Evolutionary conservation across 108 stramenopile species (phyloP).

Genomic region (Cylindrotheca closterium): DNA sequence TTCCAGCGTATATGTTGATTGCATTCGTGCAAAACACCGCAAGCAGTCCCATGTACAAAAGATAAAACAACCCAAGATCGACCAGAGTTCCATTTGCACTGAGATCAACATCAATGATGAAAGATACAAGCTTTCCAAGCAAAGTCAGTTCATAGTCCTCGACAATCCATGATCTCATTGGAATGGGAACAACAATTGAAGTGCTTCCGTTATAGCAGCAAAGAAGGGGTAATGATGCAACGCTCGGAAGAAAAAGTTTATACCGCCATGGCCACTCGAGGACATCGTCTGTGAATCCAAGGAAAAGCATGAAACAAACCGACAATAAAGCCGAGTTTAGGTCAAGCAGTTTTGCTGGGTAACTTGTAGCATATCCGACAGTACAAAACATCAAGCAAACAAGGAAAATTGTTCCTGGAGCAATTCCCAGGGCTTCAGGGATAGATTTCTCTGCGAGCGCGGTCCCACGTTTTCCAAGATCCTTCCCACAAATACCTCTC

Average conservation of each 20-base stretch:
- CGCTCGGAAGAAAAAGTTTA: slow-evolving; percentile 91
- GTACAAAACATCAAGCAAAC: slow-evolving; percentile 87
- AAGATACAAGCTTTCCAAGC: slow-evolving; percentile 47
- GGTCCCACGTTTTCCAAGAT: slow-evolving; percentile 88
- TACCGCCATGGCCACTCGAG: slow-evolving; percentile 98
- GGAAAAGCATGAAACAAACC: slow-evolving; percentile 95
- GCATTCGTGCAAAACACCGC: slow-evolving; percentile 99
- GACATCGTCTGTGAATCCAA: slow-evolving; percentile 97
- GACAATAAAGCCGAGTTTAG: slow-evolving; percentile 89
- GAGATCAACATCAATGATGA: slow-evolving; percentile 65
- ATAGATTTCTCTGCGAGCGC: slow-evolving; percentile 46
- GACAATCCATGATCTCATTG: slow-evolving; percentile 54
- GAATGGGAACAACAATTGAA: slow-evolving; percentile 88
- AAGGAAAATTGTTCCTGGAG: slow-evolving; percentile 88
- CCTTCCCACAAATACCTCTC: slow-evolving; percentile 81
- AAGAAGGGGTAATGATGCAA: slow-evolving; percentile 95
- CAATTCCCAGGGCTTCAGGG: slow-evolving; percentile 95
- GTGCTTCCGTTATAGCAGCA: slow-evolving; percentile 94
- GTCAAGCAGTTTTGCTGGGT: slow-evolving; percentile 72
- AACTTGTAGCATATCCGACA: slow-evolving; percentile 80
- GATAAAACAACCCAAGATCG: slow-evolving; percentile 85
- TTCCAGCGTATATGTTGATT: slow-evolving; percentile 99
- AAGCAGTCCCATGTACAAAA: slow-evolving; percentile 95
- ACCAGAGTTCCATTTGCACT: slow-evolving; percentile 74
- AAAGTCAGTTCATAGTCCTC: slow-evolving; percentile 54